Percentiles rank a stretch among this genome's conserved stretches.
Evolutionary conservation across 2,329 filamentous ascomycete species (phyloP).

Genomic region (Diaporthe caulivora): DNA sequence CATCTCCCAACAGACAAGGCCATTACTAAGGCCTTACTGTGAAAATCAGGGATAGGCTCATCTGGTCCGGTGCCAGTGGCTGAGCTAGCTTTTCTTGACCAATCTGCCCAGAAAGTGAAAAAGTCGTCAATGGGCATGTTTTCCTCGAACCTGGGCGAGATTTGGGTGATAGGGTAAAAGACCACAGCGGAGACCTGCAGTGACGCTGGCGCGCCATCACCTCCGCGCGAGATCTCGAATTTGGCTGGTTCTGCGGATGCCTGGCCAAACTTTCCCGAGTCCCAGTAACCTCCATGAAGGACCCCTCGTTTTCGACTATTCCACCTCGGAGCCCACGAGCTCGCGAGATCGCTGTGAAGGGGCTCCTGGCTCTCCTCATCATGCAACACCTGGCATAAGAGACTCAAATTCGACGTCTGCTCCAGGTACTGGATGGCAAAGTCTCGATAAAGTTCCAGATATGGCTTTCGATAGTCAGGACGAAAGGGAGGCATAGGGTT

Average conservation of each 20-base stretch:
- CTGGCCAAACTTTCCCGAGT: background rate
- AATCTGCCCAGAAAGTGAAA: background rate
- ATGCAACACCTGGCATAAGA: background rate
- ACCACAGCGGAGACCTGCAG: background rate
- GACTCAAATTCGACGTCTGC: background rate
- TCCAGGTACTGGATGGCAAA: background rate
- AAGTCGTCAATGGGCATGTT: background rate
- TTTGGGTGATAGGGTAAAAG: background rate
- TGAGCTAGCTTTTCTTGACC: background rate
- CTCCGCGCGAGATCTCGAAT: background rate
- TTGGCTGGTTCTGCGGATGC: background rate
- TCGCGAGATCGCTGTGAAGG: accelerated
- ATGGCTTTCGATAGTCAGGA: background rate
- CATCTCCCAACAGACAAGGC: background rate
- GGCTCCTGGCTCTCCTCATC: background rate
- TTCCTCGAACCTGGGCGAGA: background rate
- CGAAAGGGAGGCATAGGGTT: background rate
- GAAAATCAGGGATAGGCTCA: too few relatives aligned
- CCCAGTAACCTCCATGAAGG: background rate
- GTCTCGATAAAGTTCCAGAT: background rate
- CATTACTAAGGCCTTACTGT: background rate
- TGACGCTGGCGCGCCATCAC: background rate
- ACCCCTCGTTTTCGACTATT: accelerated
- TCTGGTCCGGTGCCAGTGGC: background rate
- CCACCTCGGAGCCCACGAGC: background rate